These are phyloP conservation scores for Elongisporangium undulatum DNA, from an alignment of 352 stramenopile species.

Conservation along the genomic window DNA sequence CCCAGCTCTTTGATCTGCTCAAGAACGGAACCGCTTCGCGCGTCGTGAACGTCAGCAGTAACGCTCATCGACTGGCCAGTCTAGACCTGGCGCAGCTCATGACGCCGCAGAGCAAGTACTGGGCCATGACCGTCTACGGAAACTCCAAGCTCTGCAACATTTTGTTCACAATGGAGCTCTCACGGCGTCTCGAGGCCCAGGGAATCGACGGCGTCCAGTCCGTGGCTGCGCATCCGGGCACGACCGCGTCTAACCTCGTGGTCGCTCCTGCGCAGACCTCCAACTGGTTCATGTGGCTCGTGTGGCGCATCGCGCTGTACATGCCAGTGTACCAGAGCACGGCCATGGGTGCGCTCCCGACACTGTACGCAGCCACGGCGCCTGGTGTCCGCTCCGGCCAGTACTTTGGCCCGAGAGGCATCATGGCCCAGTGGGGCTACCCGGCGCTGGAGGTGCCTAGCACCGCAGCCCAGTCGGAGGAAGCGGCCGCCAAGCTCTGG, in stretches of 20 bases:
- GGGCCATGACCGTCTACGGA: conserved; percentile 23
- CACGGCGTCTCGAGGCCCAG: conserved; percentile 22
- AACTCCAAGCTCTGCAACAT: conserved; percentile 46
- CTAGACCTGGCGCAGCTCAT: no score
- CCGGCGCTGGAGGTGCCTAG: conserved; percentile 29
- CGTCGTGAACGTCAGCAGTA: conserved; percentile 43
- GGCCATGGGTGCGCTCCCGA: conserved; percentile 20
- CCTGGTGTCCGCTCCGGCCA: conserved; percentile 17
- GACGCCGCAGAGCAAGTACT: no score
- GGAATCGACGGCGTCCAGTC: conserved; percentile 25
- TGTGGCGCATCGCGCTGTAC: conserved; percentile 25
- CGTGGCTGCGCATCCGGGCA: conserved; percentile 30
- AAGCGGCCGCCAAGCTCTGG: conserved; percentile 24
- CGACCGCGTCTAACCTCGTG: conserved; percentile 7
- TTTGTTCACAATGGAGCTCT: conserved; percentile 46
- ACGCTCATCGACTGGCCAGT: conserved; percentile 11
- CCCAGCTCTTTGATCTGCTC: conserved; percentile 32
- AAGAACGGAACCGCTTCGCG: conserved; percentile 19
- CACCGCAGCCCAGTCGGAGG: conserved; percentile 19
- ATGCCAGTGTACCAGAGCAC: conserved; percentile 16
- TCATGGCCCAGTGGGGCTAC: conserved; percentile 46
- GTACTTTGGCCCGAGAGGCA: conserved; percentile 23
- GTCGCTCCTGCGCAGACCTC: no score
- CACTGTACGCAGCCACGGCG: conserved; percentile 27
- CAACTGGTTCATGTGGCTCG: conserved; percentile 16